Evolutionary conservation across 2,329 filamentous ascomycete genomes (phyloP).

Genomic region (Periconia sp.): DNA sequence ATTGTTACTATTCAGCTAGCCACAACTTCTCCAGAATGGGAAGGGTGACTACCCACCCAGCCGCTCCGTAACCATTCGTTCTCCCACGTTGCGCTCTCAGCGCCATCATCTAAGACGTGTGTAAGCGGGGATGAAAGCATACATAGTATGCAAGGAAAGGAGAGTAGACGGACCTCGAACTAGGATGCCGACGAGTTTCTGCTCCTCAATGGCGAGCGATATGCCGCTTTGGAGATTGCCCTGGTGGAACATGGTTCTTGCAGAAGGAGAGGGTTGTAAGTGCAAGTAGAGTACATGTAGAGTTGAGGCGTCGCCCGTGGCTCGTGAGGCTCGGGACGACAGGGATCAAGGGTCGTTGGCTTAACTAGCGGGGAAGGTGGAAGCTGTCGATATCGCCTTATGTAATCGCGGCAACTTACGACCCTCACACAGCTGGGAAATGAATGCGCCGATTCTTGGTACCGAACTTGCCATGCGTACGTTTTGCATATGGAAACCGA

Average conservation of each 20-base stretch:
- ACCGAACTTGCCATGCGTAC: too few species aligned
- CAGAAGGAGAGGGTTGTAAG: slow-evolving; percentile 3
- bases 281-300: background rate
- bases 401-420: too few species aligned
- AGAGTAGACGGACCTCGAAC: slow-evolving; percentile 62
- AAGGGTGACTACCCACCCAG: slow-evolving; percentile 28
- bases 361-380: background rate
- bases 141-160: background rate
- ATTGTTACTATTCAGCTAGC: slow-evolving; percentile 2
- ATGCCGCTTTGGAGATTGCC: slow-evolving; percentile 83
- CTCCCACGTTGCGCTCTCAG: slow-evolving; percentile 74
- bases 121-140: background rate
- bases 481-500: too few species aligned
- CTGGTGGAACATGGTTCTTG: slow-evolving; percentile 71
- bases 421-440: too few species aligned
- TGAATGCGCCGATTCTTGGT: too few species aligned
- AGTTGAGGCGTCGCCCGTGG: background rate
- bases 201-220: slow-evolving; percentile 68
- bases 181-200: slow-evolving; percentile 82
- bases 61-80: slow-evolving; percentile 60
- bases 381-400: background rate
- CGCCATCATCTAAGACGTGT: slow-evolving; percentile 61
- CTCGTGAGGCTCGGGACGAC: background rate
- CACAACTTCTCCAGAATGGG: background rate
- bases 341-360: background rate